Evolutionary conservation across 164 flowering plant species (phyloP), one percentile per base, ranked within the genome.

Genomic region (Macadamia integrifolia): DNA sequence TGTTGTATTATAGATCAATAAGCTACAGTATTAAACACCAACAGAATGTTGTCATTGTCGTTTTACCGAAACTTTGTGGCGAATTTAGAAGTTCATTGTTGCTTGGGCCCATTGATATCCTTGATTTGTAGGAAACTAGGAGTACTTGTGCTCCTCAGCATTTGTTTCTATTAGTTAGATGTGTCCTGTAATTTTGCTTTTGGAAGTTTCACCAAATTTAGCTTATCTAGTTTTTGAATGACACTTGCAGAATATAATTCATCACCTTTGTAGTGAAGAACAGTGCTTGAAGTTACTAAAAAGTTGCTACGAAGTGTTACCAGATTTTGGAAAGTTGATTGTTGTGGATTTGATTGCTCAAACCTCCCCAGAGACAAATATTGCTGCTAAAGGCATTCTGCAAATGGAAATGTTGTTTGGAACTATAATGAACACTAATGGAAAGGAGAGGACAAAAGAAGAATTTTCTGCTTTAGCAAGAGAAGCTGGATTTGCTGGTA

Each of bases 401-500:
- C 61, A 68, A 15, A 8, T 13, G 1, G 71, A 76, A 9, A 0
- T 68, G 42, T n/a, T 57, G 52, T 68, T 77, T 23, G 23, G 23
- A 76, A 31, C 70, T 66, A 53, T 66, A 11, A 62, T 62, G 15
- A 52, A 40, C 58, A 65, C 58, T 15, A 76, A 74, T n/a, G 79
- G 76, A 0, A 73, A 67, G 43, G 74, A 69, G 62, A 77, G 76
- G 67, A 70, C 72, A 2, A 52, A 63, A 1, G 46, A 64, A 50
- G 79, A 77, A 58, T 66, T 66, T 1, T 71, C 70, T 46, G 66
- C 66, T 29, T 46, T 77, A 35, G 79, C 74, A 46, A 57, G 14
- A 42, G 69, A 18, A 11, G 68, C 74, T 43, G 66, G 65, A 2
- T 66, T 77, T 55, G 43, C 68, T 3, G 60, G 72, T 11, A 13